These are phyloP conservation scores for Lachnellula subtilissima DNA, from an alignment of 2,329 filamentous ascomycete species.

Conservation along the genomic window DNA sequence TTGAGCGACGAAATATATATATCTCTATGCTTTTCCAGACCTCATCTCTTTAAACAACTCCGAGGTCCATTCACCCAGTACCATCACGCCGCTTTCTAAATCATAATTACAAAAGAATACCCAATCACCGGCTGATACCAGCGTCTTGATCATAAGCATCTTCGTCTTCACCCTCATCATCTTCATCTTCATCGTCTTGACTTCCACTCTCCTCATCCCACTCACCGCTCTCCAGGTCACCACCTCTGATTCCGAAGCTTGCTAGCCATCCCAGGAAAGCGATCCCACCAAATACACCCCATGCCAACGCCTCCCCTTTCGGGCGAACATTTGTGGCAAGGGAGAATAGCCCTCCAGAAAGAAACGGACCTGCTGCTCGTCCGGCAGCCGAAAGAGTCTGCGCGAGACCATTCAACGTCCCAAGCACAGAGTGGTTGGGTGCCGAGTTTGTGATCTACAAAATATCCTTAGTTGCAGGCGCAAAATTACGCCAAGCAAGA, in stretches of 20 bases:
- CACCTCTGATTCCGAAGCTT: conserved; percentile 71
- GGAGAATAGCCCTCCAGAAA: conserved; percentile 83
- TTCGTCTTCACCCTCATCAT: not conserved
- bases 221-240: conserved; percentile 55
- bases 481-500: not conserved
- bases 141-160: not conserved
- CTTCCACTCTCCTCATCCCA: conserved; percentile 24
- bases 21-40: not conserved
- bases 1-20: no score
- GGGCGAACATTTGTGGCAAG: conserved; percentile 66
- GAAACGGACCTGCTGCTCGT: conserved; percentile 79
- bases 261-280: conserved; percentile 74
- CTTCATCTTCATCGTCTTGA: not conserved
- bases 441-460: conserved; percentile 85
- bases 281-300: conserved; percentile 81
- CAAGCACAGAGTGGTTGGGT: conserved; percentile 77
- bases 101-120: not conserved
- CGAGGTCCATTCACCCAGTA: not conserved
- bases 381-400: conserved; percentile 91
- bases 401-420: conserved; percentile 86
- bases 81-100: not conserved
- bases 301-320: conserved; percentile 80
- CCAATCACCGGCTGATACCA: not conserved
- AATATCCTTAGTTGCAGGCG: not conserved
- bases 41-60: not conserved